A percentile compares a stretch with the other conserved stretches of the same genome.
phyloP scores from a whole-genome alignment of 805 yeast genomes.

The Monosporozyma yasuniensis region DNA sequence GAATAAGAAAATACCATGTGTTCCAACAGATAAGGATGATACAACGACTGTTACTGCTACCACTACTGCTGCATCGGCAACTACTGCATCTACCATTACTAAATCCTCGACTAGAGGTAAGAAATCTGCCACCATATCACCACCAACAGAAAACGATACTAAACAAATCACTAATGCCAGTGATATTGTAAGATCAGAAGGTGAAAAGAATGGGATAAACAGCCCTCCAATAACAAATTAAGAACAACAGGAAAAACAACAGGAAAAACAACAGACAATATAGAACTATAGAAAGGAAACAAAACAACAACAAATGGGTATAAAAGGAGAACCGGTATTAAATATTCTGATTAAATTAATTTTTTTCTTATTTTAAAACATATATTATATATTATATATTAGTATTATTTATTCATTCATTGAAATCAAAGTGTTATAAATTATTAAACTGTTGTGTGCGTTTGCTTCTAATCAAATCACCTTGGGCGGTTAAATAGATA shows the following conservation, averaged over 20 bases:
- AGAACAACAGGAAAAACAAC: not conserved
- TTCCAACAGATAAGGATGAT: slow-evolving; percentile 5
- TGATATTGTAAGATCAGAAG: not conserved
- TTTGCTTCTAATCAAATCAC: too few species aligned
- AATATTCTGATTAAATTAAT: not conserved
- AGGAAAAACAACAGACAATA: too few species aligned
- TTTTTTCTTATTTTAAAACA: not conserved
- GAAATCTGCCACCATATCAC: not conserved
- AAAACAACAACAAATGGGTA: too few species aligned
- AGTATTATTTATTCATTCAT: not conserved
- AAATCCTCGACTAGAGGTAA: not conserved
- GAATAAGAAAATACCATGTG: slow-evolving; percentile 31
- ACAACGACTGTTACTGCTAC: too few species aligned
- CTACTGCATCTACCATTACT: not conserved
- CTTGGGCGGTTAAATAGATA: too few species aligned
- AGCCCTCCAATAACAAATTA: not conserved
- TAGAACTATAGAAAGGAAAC: too few species aligned
- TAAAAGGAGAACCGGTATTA: not conserved
- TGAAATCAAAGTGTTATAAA: not conserved
- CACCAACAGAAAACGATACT: not conserved
- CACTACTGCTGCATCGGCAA: too few species aligned
- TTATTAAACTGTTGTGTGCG: not conserved
- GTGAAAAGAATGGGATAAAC: not conserved
- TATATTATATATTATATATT: not conserved
- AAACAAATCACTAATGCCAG: not conserved